Conservation (phyloP, 331 rosid genomes). For the Arachis monticola region DNA sequence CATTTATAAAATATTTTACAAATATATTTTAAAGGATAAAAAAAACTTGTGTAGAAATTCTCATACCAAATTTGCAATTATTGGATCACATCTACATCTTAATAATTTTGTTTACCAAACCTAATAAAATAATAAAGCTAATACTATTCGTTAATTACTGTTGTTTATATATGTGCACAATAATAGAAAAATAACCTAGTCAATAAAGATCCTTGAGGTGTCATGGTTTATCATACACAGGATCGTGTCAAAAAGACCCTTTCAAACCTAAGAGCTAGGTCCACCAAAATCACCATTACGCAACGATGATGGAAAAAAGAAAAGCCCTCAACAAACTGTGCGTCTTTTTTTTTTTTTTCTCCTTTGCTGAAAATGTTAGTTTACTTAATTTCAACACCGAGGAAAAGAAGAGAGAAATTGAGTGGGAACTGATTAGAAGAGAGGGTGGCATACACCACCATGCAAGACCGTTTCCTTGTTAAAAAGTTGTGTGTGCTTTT, state of each 20-base stretch:
- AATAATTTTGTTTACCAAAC: neutral
- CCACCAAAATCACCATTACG: conserved; percentile 37
- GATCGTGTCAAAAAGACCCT: conserved; percentile 48
- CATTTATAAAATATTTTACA: too few species aligned
- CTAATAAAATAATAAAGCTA: neutral
- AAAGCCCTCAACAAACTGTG: neutral
- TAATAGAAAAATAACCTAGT: conserved; percentile 25
- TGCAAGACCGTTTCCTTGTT: conserved; percentile 50
- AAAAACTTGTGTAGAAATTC: neutral
- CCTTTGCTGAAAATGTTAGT: conserved; percentile 10
- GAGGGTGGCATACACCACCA: conserved; percentile 49
- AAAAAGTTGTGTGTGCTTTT: conserved; percentile 43
- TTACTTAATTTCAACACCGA: conserved; percentile 26
- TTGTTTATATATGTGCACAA: conserved; percentile 8
- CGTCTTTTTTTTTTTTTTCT: neutral
- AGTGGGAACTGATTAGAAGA: conserved; percentile 30
- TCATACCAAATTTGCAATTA: conserved; percentile 4
- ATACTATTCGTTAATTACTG: neutral
- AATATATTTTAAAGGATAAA: too few species aligned
- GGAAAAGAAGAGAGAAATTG: conserved; percentile 26
- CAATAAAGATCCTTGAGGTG: conserved; percentile 55
- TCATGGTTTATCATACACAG: neutral
- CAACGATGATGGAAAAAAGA: conserved; percentile 36
- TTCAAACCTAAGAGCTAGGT: conserved; percentile 48
- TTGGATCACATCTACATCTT: conserved; percentile 8